Percentiles rank a stretch among this genome's conserved stretches.
These are phyloP conservation scores for Nectriaceae sp. DNA, from an alignment of 2,329 filamentous ascomycete genomes.

Conservation along the genomic window DNA sequence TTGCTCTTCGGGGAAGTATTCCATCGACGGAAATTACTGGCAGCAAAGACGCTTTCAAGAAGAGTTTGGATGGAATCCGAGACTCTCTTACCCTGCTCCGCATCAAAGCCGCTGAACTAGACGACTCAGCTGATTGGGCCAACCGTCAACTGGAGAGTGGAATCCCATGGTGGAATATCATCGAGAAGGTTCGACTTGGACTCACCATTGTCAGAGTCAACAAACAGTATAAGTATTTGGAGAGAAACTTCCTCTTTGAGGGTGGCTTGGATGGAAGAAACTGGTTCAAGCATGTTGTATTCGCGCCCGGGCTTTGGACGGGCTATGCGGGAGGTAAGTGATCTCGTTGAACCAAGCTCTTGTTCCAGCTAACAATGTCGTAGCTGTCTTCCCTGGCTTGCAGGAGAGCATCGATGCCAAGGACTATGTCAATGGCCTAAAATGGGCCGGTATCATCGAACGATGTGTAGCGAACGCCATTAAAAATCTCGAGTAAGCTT, in stretches of 20 bases:
- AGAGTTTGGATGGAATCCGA: constrained; percentile 41
- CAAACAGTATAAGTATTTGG: constrained; percentile 79
- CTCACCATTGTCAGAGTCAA: constrained; percentile 69
- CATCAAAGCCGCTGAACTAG: constrained; percentile 45
- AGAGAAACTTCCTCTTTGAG: constrained; percentile 76
- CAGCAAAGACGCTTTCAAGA: constrained; percentile 41
- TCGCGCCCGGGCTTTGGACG: constrained; percentile 88
- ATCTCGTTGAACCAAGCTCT: neutral
- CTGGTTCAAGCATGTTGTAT: constrained; percentile 97
- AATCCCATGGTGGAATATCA: constrained; percentile 79
- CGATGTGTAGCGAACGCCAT: constrained; percentile 50
- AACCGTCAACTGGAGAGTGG: constrained; percentile 48
- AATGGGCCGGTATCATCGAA: constrained; percentile 62
- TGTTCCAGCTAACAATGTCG: neutral
- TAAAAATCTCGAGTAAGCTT: constrained; percentile 34
- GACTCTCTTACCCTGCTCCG: constrained; percentile 40
- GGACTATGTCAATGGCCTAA: constrained; percentile 58
- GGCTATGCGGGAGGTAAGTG: constrained; percentile 77
- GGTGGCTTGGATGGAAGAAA: constrained; percentile 74
- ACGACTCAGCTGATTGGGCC: constrained; percentile 45
- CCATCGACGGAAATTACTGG: constrained; percentile 30
- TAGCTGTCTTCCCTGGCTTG: constrained; percentile 63
- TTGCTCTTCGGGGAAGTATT: constrained; percentile 30
- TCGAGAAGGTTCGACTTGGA: constrained; percentile 65
- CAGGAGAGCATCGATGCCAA: constrained; percentile 62